Evolutionary conservation across 495 filamentous ascomycete genomes (phyloP).

Genomic region (Penicillium dipodomyicola): DNA sequence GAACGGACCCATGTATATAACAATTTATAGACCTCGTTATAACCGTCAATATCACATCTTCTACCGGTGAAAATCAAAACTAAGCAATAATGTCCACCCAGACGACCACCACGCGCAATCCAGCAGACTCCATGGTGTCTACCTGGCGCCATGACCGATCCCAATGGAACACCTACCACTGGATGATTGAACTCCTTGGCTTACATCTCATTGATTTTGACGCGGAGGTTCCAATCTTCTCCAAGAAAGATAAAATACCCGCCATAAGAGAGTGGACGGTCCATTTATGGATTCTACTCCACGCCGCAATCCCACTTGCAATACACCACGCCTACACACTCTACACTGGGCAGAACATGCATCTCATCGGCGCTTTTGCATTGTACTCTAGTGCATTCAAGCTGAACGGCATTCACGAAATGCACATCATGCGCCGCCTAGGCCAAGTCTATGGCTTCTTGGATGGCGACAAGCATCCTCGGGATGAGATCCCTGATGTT

Average conservation of each 20-base stretch:
- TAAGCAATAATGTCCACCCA: slow-evolving; percentile 12
- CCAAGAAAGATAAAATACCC: slow-evolving; percentile 30
- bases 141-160: slow-evolving; percentile 30
- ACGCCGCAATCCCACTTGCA: slow-evolving; percentile 22
- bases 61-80: neutral
- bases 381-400: slow-evolving; percentile 29
- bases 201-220: slow-evolving; percentile 24
- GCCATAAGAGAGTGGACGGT: slow-evolving; percentile 23
- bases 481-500: slow-evolving; percentile 30
- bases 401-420: slow-evolving; percentile 26
- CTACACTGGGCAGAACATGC: slow-evolving; percentile 19
- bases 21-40: neutral
- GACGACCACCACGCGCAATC: slow-evolving; percentile 12
- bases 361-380: slow-evolving; percentile 17
- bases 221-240: slow-evolving; percentile 20
- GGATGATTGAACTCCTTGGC: slow-evolving; percentile 26
- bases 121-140: slow-evolving; percentile 30
- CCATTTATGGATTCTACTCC: slow-evolving; percentile 29
- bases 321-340: slow-evolving; percentile 25
- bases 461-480: slow-evolving; percentile 31
- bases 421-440: slow-evolving; percentile 28
- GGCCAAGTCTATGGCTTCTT: slow-evolving; percentile 29
- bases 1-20: slow-evolving; percentile 7
- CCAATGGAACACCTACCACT: slow-evolving; percentile 25
- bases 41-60: neutral